Base-by-base conservation (phyloP, 345 rosid genomes). In the Streptanthus diversifolius region DNA sequence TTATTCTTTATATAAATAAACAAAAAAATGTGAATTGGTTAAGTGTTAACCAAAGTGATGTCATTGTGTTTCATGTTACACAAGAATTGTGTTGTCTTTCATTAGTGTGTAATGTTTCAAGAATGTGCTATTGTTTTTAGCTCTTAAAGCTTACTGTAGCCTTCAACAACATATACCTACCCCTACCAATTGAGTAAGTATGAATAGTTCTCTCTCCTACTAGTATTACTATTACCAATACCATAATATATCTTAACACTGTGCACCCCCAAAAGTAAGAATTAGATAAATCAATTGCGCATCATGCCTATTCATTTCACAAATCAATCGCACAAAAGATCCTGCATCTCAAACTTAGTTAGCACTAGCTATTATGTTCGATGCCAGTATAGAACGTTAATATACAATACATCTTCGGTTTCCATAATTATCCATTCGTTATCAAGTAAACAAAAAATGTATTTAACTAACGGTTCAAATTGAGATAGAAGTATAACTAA, bases 201-300 rank as follows among this genome's bases (percentile, higher is more conserved):
- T 40, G 63, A 37, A 59, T 49, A 58, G 67, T 67, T 67, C 27
- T 58, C 66, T 63, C 17, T 19, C 59, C n/a, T 7, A 44, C 8
- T 64, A 55, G 39, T 64, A 21, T 37, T 56, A 45, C 51, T 45
- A 18, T 36, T 56, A 25, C 49, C 49, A n/a, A 30, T 29, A 63
- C 43, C 43, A 68, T 68, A 40, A 10, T 37, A 1, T 52, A 24
- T 40, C n/a, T 68, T 30, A 13, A 37, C 24, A 30, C 24, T 51
- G 43, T 15, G 51, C 40, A 18, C 21, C 58, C 41, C 3, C 24
- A 39, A 49, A 60, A 25, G 44, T 62, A 11, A 37, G 33, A 11
- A 58, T 48, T 49, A 53, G 27, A 32, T 45, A 37, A 39, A 45
- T 11, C 51, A 18, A 74, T 45, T 58, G 78, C 22, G 58, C 78